Conservation (phyloP, 768 basidiomycete species). For the Zangia roseola region DNA sequence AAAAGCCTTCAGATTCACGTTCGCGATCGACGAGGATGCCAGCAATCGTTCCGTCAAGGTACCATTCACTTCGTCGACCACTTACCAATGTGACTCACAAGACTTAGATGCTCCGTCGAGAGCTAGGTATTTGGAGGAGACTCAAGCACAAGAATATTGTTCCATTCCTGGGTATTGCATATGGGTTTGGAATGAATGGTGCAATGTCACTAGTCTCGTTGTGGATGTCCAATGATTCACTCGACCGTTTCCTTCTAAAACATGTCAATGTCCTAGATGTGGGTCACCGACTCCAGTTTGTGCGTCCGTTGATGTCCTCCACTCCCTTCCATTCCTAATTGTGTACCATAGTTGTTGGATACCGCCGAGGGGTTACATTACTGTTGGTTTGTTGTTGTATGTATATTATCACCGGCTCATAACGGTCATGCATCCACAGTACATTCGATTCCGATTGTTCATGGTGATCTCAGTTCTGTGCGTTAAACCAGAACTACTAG, state of each 20-base stretch:
- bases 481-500: too few species aligned
- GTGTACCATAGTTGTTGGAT: constrained; percentile 17
- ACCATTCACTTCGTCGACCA: fast-evolving
- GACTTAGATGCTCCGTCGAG: constrained; percentile 23
- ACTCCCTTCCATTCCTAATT: constrained; percentile 14
- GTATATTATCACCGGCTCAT: too few species aligned
- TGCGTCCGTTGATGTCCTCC: constrained; percentile 8
- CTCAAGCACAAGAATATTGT: too few species aligned
- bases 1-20: constrained; percentile 17
- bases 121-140: constrained; percentile 32
- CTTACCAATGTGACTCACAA: not conserved
- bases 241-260: constrained; percentile 18
- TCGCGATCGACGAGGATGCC: not conserved
- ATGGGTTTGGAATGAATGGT: too few species aligned
- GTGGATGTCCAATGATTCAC: constrained; percentile 22
- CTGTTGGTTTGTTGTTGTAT: too few species aligned
- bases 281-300: constrained; percentile 8
- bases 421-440: not conserved
- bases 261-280: not conserved
- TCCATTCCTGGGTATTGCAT: too few species aligned
- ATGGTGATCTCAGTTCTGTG: too few species aligned
- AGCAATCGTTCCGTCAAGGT: not conserved
- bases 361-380: constrained; percentile 10
- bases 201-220: too few species aligned
- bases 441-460: constrained; percentile 6